Evolutionary conservation across 805 yeast species (phyloP).

Genomic region (Ogataea nakhonphanomensis): DNA sequence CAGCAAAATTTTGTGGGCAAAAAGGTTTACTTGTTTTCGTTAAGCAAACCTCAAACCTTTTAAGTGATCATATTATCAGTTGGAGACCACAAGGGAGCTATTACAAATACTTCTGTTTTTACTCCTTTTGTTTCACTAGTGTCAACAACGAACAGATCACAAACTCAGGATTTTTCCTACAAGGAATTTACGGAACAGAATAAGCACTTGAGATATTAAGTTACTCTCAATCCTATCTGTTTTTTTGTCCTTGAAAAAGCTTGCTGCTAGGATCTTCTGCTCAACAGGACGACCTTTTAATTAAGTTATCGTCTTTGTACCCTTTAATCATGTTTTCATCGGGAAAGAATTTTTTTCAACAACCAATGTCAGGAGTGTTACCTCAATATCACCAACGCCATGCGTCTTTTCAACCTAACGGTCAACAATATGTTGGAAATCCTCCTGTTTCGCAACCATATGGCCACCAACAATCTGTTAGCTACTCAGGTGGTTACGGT

Average conservation of each 20-base stretch:
- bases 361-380: conserved; percentile 11
- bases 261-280: conserved; percentile 5
- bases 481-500: conserved; percentile 20
- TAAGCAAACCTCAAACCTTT: conserved; percentile 12
- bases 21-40: conserved; percentile 10
- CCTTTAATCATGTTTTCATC: conserved; percentile 11
- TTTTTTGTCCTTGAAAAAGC: background rate
- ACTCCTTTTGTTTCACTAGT: conserved; percentile 15
- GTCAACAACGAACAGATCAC: conserved; percentile 13
- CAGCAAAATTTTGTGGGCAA: conserved; percentile 11
- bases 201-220: conserved; percentile 22
- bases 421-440: conserved; percentile 12
- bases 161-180: conserved; percentile 7
- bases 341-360: conserved; percentile 13
- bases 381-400: conserved; percentile 23
- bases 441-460: conserved; percentile 14
- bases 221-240: conserved; percentile 16
- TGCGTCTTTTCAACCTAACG: conserved; percentile 18
- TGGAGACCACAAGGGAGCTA: conserved; percentile 14
- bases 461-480: conserved; percentile 22
- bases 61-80: conserved; percentile 15
- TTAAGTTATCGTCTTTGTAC: conserved; percentile 37
- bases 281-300: conserved; percentile 37
- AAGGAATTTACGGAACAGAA: conserved; percentile 6
- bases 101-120: conserved; percentile 1